Evolutionary conservation across 2,329 filamentous ascomycete genomes (phyloP).

Genomic region (Thelonectria rubi): DNA sequence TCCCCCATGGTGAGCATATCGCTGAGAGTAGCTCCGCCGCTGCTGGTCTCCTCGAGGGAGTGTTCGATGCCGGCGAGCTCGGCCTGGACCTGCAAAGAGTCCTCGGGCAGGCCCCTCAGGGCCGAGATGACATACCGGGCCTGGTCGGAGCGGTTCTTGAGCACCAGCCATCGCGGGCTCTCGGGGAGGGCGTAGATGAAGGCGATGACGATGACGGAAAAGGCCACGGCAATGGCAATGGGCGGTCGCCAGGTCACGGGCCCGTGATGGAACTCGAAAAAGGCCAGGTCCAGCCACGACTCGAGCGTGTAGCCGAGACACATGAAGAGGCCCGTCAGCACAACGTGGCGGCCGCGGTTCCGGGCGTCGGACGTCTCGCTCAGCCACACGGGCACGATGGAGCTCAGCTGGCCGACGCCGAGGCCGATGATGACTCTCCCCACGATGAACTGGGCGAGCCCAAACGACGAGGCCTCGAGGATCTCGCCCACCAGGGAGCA

Average conservation of each 20-base stretch:
- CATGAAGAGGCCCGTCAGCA: conserved; percentile 63
- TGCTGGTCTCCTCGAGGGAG: conserved; percentile 54
- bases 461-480: conserved; percentile 62
- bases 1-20: conserved; percentile 59
- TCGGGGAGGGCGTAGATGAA: conserved; percentile 48
- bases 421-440: conserved; percentile 62
- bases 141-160: conserved; percentile 43
- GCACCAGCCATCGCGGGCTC: conserved; percentile 48
- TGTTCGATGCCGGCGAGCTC: conserved; percentile 59
- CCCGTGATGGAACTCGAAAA: conserved; percentile 45
- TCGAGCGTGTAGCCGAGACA: conserved; percentile 50
- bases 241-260: conserved; percentile 46
- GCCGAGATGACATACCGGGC: conserved; percentile 47
- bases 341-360: conserved; percentile 56
- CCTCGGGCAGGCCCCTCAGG: conserved; percentile 48
- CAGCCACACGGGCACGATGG: conserved; percentile 63
- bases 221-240: conserved; percentile 46
- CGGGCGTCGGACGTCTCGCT: conserved; percentile 59
- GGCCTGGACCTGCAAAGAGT: conserved; percentile 49
- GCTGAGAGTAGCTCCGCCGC: conserved; percentile 48
- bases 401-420: conserved; percentile 61
- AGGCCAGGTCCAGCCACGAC: conserved; percentile 56
- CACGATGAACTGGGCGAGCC: conserved; percentile 45
- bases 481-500: conserved; percentile 62
- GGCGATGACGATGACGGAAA: conserved; percentile 43